Evolutionary conservation across 257 asterid species (phyloP).

Genomic region (Euphrasia confusa): DNA sequence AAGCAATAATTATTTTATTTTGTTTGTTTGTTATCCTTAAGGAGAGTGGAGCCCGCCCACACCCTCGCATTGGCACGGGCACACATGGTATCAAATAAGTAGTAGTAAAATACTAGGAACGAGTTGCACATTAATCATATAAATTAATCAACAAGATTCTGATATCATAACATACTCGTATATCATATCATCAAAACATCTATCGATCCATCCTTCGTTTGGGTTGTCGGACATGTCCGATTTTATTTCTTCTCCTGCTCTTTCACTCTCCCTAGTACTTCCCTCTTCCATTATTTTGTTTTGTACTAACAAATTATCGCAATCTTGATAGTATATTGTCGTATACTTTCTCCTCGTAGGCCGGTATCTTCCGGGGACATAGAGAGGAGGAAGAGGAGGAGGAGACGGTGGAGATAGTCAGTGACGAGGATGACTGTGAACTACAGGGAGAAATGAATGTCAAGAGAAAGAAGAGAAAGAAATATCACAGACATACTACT

Average conservation of each 20-base stretch:
- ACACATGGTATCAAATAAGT: background rate
- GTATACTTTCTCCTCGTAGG: constrained; percentile 35
- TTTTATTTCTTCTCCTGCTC: constrained; percentile 59
- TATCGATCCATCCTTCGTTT: background rate
- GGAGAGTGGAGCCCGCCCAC: background rate
- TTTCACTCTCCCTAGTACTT: constrained; percentile 69
- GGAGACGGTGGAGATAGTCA: constrained; percentile 65
- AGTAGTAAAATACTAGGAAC: background rate
- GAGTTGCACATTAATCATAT: background rate
- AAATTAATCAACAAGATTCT: background rate
- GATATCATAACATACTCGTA: background rate
- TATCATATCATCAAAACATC: background rate
- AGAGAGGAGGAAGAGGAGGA: constrained; percentile 20
- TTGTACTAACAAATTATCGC: background rate
- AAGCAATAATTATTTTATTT: constrained; percentile 12
- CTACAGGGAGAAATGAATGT: background rate
- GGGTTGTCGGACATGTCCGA: background rate
- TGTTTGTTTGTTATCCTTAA: constrained; percentile 3
- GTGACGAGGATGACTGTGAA: constrained; percentile 66
- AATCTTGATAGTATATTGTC: background rate
- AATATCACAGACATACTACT: constrained; percentile 74
- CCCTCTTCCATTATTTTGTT: background rate
- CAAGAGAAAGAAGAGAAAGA: constrained; percentile 66
- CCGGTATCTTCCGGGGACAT: constrained; percentile 59
- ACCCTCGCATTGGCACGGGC: constrained; percentile 2